phyloP scores from a whole-genome alignment of 2,329 filamentous ascomycete genomes.

The Emmonsiellopsis sp. region DNA sequence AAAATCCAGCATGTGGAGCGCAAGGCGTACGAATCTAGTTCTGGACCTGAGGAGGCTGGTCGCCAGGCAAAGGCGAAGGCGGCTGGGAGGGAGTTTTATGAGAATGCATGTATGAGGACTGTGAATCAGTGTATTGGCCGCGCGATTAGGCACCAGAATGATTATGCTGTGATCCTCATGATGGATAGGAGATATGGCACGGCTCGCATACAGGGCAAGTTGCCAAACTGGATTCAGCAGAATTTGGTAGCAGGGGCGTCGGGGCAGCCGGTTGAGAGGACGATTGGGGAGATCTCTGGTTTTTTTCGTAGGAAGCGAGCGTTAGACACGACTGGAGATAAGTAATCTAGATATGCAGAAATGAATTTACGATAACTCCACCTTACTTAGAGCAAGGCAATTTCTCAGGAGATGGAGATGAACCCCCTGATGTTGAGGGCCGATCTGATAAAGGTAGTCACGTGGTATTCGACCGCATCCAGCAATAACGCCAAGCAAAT shows the following conservation, averaged over 20 bases:
- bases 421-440: neutral
- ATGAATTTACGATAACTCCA: neutral
- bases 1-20: constrained; percentile 79
- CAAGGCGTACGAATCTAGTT: constrained; percentile 30
- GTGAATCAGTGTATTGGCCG: constrained; percentile 95
- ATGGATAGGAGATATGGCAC: constrained; percentile 72
- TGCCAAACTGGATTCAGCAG: constrained; percentile 80
- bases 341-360: neutral
- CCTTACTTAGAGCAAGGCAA: neutral
- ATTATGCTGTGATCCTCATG: constrained; percentile 86
- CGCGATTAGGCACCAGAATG: constrained; percentile 75
- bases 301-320: constrained; percentile 19
- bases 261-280: constrained; percentile 16
- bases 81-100: constrained; percentile 69
- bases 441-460: neutral
- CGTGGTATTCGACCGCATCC: constrained; percentile 2
- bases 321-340: constrained; percentile 9
- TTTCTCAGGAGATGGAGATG: neutral
- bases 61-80: constrained; percentile 30
- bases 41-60: constrained; percentile 17
- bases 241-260: constrained; percentile 41
- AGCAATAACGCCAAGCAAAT: constrained; percentile 7
- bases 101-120: constrained; percentile 91
- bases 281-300: constrained; percentile 20
- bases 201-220: constrained; percentile 62